Evolutionary conservation across 2,329 filamentous ascomycete genomes (phyloP).

Genomic region (Thielaviopsis euricoi): DNA sequence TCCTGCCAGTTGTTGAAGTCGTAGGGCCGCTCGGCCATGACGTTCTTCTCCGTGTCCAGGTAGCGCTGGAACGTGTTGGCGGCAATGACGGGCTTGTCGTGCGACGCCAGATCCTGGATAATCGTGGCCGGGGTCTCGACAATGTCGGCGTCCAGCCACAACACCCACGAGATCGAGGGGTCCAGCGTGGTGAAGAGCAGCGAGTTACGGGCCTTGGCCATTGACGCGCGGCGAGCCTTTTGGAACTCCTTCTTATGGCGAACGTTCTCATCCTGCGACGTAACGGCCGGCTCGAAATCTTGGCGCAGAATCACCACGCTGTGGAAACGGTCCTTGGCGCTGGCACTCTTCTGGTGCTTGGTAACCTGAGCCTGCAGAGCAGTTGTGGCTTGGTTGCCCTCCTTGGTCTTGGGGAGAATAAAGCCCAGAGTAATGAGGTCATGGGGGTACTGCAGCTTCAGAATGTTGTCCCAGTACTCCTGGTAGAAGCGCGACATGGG

Average conservation of each 20-base stretch:
- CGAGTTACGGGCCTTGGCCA: constrained; percentile 88
- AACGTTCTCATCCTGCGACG: constrained; percentile 71
- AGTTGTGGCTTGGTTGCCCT: constrained; percentile 73
- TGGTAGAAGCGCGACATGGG: constrained; percentile 88
- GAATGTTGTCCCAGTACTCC: constrained; percentile 86
- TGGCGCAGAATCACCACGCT: constrained; percentile 89
- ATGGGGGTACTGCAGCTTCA: constrained; percentile 74
- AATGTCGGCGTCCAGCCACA: constrained; percentile 90
- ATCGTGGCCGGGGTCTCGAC: constrained; percentile 70
- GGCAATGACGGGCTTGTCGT: constrained; percentile 81
- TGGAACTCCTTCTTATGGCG: constrained; percentile 86
- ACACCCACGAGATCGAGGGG: constrained; percentile 81
- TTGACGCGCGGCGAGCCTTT: constrained; percentile 68
- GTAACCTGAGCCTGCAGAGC: constrained; percentile 72
- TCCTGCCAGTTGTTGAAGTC: constrained; percentile 98
- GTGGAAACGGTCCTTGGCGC: constrained; percentile 69
- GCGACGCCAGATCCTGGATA: constrained; percentile 78
- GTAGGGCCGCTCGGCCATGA: constrained; percentile 65
- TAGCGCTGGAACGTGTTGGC: constrained; percentile 92
- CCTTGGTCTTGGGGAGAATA: constrained; percentile 84
- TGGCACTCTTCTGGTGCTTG: constrained; percentile 63
- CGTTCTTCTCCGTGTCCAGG: constrained; percentile 50
- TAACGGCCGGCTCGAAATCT: constrained; percentile 72
- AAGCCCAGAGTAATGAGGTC: constrained; percentile 90
- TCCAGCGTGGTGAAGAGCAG: constrained; percentile 90